phyloP scores from a whole-genome alignment of 495 filamentous ascomycete genomes.

The Evernia prunastri region DNA sequence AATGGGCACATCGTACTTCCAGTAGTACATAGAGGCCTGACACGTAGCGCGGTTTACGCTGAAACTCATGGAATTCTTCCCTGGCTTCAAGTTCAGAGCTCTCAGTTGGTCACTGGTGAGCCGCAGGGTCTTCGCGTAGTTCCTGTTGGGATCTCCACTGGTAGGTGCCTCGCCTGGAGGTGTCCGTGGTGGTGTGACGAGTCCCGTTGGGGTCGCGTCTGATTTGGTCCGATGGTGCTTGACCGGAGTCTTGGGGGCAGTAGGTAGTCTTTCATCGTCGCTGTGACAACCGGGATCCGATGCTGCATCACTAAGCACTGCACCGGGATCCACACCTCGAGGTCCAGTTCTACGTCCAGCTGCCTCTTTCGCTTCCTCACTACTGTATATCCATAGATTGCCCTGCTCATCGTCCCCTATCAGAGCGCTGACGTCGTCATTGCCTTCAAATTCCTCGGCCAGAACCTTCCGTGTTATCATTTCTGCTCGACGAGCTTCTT shows the following conservation, averaged over 20 bases:
- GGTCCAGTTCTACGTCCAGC: conserved; percentile 50
- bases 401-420: conserved; percentile 93
- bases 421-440: conserved; percentile 91
- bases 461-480: conserved; percentile 90
- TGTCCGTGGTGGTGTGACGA: conserved; percentile 72
- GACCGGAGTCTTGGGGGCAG: conserved; percentile 34
- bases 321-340: conserved; percentile 46
- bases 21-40: conserved; percentile 84
- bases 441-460: conserved; percentile 87
- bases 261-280: conserved; percentile 51
- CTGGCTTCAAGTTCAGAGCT: conserved; percentile 71
- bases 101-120: conserved; percentile 94
- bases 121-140: conserved; percentile 96
- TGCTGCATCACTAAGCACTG: conserved; percentile 60
- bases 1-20: conserved; percentile 81
- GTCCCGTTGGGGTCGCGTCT: conserved; percentile 58
- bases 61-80: conserved; percentile 88
- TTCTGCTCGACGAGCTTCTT: conserved; percentile 85
- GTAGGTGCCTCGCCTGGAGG: conserved; percentile 51
- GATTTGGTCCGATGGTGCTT: conserved; percentile 56
- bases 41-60: conserved; percentile 93
- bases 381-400: conserved; percentile 98
- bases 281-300: conserved; percentile 95
- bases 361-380: conserved; percentile 86
- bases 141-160: conserved; percentile 61